These are phyloP conservation scores for Emydomyces testavorans DNA, from an alignment of 2,329 filamentous ascomycete genomes.

Conservation along the genomic window DNA sequence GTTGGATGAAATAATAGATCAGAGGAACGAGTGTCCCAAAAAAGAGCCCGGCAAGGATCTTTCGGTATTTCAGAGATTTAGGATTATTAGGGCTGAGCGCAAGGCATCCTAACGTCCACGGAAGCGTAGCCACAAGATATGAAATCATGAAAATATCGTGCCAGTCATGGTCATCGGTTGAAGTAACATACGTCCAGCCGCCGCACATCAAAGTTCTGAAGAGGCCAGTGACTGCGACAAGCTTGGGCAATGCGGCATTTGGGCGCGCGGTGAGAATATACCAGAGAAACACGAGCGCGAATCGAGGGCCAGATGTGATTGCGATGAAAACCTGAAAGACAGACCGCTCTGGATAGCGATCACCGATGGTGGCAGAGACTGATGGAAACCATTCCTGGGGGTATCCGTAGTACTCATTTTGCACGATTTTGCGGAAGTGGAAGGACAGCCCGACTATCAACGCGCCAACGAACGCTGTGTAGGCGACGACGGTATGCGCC, in stretches of 20 bases:
- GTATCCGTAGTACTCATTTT: constrained; percentile 93
- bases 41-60: constrained; percentile 69
- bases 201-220: constrained; percentile 88
- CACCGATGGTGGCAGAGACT: constrained; percentile 91
- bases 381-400: constrained; percentile 95
- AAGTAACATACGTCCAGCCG: constrained; percentile 97
- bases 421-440: constrained; percentile 93
- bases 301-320: constrained; percentile 85
- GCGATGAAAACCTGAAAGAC: constrained; percentile 97
- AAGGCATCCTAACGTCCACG: constrained; percentile 88
- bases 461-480: constrained; percentile 73
- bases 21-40: constrained; percentile 83
- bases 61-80: constrained; percentile 74
- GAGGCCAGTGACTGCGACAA: constrained; percentile 66
- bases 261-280: constrained; percentile 75
- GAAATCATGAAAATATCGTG: constrained; percentile 99
- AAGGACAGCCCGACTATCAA: constrained; percentile 67
- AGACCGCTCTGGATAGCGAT: constrained; percentile 90
- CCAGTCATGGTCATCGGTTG: constrained; percentile 96
- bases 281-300: constrained; percentile 81
- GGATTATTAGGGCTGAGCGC: constrained; percentile 76
- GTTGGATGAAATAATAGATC: constrained; percentile 95
- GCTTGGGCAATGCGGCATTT: constrained; percentile 64
- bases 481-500: constrained; percentile 72
- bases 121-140: constrained; percentile 84